Percentiles rank a stretch among this genome's conserved stretches.
phyloP scores from a whole-genome alignment of 306 rosid species.

The Medicago arabica region DNA sequence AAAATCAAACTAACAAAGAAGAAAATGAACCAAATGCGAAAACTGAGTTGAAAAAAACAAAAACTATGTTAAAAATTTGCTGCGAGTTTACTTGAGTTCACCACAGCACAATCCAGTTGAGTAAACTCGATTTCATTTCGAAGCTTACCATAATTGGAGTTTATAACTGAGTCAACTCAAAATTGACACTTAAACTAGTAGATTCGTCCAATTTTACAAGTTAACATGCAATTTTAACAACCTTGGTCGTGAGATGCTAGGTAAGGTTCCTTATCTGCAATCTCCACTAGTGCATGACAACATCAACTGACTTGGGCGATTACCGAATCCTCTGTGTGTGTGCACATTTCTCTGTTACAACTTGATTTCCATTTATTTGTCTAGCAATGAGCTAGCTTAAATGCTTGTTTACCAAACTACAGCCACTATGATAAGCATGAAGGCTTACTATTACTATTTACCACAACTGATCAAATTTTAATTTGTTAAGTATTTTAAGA shows the following conservation, averaged over 20 bases:
- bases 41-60: no score
- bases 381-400: neutral
- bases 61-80: no score
- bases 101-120: no score
- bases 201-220: no score
- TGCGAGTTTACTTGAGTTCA: no score
- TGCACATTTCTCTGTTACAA: conserved; percentile 10
- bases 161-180: no score
- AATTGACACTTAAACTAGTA: no score
- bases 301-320: conserved; percentile 19
- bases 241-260: neutral
- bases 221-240: no score
- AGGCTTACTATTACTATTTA: neutral
- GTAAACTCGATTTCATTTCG: no score
- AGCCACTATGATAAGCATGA: neutral
- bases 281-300: neutral
- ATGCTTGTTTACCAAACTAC: neutral
- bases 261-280: neutral
- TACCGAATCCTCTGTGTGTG: neutral
- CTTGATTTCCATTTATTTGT: conserved; percentile 13
- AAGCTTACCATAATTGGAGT: no score
- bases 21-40: no score
- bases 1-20: no score
- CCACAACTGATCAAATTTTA: neutral
- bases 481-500: neutral